A percentile compares a stretch with the other conserved stretches of the same genome.
Conservation (phyloP, 306 rosid genomes). For the Prunus mongolica region DNA sequence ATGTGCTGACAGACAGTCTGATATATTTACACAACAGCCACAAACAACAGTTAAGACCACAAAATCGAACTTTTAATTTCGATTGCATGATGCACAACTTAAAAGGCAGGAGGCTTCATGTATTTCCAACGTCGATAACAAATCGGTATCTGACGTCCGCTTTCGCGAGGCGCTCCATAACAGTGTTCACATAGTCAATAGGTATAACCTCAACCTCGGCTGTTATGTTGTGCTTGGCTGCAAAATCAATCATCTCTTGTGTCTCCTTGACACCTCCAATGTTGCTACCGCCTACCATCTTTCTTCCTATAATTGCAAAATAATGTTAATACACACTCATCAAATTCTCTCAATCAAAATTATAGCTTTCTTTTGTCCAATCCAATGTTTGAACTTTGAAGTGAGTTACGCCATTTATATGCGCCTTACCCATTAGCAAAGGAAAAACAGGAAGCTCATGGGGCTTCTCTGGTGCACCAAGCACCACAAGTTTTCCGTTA, state of each 20-base stretch:
- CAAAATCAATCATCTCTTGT: conserved; percentile 15
- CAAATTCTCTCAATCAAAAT: no score
- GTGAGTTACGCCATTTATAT: no score
- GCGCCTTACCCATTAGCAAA: conserved; percentile 25
- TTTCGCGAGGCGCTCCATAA: neutral
- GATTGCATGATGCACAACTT: no score
- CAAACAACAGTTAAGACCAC: no score
- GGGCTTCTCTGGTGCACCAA: conserved; percentile 25
- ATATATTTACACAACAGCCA: no score
- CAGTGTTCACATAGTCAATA: conserved; percentile 12
- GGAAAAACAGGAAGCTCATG: conserved; percentile 27
- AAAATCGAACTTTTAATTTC: no score
- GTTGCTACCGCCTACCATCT: neutral
- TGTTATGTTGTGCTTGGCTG: conserved; percentile 21
- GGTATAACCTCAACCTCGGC: conserved; percentile 8
- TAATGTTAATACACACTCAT: neutral
- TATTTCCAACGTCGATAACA: no score
- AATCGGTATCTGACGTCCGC: no score
- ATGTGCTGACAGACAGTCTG: no score
- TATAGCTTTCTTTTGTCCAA: neutral
- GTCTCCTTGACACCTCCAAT: no score
- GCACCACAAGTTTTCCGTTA: conserved; percentile 30
- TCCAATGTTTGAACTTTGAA: no score
- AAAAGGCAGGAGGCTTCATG: no score
- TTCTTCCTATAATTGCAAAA: neutral